These are phyloP conservation scores for Pseudocercospora pini-densiflorae DNA, from an alignment of 2,329 filamentous ascomycete species.

Conservation along the genomic window DNA sequence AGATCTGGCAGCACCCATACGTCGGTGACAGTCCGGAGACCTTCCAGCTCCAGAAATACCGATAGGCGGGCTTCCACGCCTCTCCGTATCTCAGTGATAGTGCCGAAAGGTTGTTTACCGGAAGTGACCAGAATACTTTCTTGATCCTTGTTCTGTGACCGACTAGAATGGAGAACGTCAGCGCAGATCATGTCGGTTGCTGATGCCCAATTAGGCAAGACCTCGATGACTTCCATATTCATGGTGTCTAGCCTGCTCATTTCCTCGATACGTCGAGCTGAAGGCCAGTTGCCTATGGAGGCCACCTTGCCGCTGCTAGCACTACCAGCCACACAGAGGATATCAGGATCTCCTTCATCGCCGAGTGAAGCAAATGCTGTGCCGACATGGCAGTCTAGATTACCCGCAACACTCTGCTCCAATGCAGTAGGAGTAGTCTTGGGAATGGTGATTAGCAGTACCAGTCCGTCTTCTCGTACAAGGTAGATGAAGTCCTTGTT, in stretches of 20 bases:
- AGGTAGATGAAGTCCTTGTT: conserved; percentile 81
- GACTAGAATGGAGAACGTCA: conserved; percentile 34
- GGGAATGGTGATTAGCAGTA: conserved; percentile 68
- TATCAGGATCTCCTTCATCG: conserved; percentile 68
- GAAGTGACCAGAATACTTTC: conserved; percentile 46
- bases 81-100: conserved; percentile 48
- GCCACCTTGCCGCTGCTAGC: conserved; percentile 66
- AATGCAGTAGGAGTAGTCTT: conserved; percentile 35
- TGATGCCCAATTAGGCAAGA: conserved; percentile 66
- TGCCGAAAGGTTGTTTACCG: conserved; percentile 49
- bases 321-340: conserved; percentile 79
- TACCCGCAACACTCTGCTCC: conserved; percentile 62
- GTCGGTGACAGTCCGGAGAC: conserved; percentile 35
- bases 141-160: conserved; percentile 19
- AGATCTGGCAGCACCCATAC: conserved; percentile 45
- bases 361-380: conserved; percentile 75
- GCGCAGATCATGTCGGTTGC: conserved; percentile 52
- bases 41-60: conserved; percentile 30
- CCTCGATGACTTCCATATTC: conserved; percentile 57
- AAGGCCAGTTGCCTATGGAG: conserved; percentile 35
- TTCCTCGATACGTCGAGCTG: conserved; percentile 44
- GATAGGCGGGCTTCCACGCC: conserved; percentile 47
- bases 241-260: conserved; percentile 55
- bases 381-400: conserved; percentile 74
- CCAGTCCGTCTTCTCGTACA: conserved; percentile 82